These are phyloP conservation scores for Periconia digitata DNA, from an alignment of 2,329 filamentous ascomycete species.

Conservation along the genomic window DNA sequence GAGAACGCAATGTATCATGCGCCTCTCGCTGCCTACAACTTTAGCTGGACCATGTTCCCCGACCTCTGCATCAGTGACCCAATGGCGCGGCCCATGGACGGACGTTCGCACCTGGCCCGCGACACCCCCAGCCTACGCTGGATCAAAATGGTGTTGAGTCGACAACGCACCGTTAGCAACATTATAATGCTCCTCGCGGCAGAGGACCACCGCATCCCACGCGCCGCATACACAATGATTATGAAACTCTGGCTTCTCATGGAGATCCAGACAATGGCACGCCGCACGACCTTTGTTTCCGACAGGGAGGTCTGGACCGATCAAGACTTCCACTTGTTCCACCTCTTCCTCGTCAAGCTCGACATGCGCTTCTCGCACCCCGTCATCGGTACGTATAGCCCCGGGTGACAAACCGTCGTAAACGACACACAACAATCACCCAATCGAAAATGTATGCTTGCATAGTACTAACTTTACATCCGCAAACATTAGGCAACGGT, in stretches of 20 bases:
- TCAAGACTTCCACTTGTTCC: conserved; percentile 61
- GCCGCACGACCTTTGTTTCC: conserved; percentile 58
- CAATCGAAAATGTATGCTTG: too few species aligned
- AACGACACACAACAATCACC: too few species aligned
- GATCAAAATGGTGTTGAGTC: conserved; percentile 63
- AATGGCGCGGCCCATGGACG: conserved; percentile 48
- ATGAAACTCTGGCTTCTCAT: conserved; percentile 72
- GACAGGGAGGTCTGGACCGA: conserved; percentile 59
- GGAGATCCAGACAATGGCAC: conserved; percentile 61
- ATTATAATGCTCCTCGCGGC: conserved; percentile 61
- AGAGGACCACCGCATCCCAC: conserved; percentile 53
- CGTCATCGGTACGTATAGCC: too few species aligned
- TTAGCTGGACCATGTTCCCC: conserved; percentile 63
- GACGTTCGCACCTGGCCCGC: conserved; percentile 29
- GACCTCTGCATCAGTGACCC: conserved; percentile 64
- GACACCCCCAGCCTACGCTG: conserved; percentile 66
- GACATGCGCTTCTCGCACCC: conserved; percentile 70
- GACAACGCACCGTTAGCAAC: conserved; percentile 53
- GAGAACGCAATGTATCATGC: conserved; percentile 57
- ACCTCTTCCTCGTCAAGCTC: conserved; percentile 71
- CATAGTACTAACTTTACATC: too few species aligned
- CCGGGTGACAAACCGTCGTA: too few species aligned
- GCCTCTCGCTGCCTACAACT: conserved; percentile 59
- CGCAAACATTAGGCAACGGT: conserved; percentile 55
- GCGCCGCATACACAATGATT: conserved; percentile 55